phyloP scores from a whole-genome alignment of 768 basidiomycete species.

The Mycena venus region DNA sequence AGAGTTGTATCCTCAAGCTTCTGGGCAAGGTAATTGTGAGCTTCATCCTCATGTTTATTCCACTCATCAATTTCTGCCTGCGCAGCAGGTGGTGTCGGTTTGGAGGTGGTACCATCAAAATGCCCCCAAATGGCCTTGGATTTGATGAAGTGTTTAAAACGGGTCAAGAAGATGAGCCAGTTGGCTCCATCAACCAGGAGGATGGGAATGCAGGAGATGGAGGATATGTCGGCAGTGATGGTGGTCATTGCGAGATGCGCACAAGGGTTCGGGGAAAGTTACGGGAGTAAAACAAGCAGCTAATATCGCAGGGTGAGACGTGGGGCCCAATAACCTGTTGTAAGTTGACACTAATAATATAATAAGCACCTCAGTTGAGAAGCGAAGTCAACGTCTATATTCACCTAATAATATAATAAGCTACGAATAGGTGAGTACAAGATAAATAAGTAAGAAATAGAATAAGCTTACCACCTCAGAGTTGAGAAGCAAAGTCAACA shows the following conservation, averaged over 20 bases:
- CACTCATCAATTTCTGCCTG: slow-evolving; percentile 35
- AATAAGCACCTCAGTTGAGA: too few species aligned
- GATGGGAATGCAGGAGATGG: slow-evolving; percentile 44
- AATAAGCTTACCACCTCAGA: too few species aligned
- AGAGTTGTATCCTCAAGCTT: slow-evolving; percentile 48
- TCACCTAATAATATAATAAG: too few species aligned
- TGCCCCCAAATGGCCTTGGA: slow-evolving; percentile 47
- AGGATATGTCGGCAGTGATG: slow-evolving; percentile 35
- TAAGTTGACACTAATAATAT: too few species aligned
- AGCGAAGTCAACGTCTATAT: too few species aligned
- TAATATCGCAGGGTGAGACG: slow-evolving; percentile 16
- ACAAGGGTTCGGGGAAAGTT: background rate
- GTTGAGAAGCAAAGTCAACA: too few species aligned
- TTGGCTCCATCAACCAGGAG: slow-evolving; percentile 47
- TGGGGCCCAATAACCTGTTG: slow-evolving; percentile 6
- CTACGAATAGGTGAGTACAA: too few species aligned
- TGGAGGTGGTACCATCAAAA: slow-evolving; percentile 39
- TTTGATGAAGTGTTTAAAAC: slow-evolving; percentile 43
- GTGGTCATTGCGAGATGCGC: slow-evolving; percentile 33
- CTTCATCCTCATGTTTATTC: slow-evolving; percentile 52
- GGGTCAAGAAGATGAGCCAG: slow-evolving; percentile 47
- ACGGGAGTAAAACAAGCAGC: background rate
- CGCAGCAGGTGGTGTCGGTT: slow-evolving; percentile 28
- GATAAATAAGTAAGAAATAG: too few species aligned
- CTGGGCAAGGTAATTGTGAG: slow-evolving; percentile 46